phyloP scores from a whole-genome alignment of 306 rosid species.

The Vigna trinervia region DNA sequence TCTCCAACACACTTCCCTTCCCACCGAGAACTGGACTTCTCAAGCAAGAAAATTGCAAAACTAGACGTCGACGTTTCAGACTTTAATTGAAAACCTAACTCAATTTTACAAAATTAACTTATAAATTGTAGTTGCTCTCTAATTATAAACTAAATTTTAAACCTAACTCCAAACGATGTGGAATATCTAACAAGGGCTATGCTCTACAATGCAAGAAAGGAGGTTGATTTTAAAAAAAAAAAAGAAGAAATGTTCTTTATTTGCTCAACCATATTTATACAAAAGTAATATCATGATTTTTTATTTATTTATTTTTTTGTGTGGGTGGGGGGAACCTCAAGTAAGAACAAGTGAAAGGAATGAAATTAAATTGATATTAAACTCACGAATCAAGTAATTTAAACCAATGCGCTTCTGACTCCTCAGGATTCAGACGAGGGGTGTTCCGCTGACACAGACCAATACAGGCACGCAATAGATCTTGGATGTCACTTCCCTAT shows the following conservation, averaged over 20 bases:
- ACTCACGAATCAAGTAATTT: slow-evolving; percentile 95
- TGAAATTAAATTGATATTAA: slow-evolving; percentile 33
- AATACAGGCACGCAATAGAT: slow-evolving; percentile 79
- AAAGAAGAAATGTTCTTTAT: not conserved
- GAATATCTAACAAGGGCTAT: not conserved
- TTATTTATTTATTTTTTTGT: not conserved
- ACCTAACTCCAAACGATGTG: no score
- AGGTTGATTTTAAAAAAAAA: not conserved
- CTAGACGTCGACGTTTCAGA: no score
- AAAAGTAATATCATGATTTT: slow-evolving; percentile 23
- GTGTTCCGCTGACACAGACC: slow-evolving; percentile 97
- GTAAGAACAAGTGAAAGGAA: slow-evolving; percentile 24
- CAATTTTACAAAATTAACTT: no score
- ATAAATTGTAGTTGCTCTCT: no score
- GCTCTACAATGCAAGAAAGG: slow-evolving; percentile 3
- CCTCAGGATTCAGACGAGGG: slow-evolving; percentile 94
- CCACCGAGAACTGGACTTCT: no score
- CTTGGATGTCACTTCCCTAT: slow-evolving; percentile 68
- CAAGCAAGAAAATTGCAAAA: no score
- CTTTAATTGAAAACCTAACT: no score
- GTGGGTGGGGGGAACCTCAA: not conserved
- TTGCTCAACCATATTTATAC: not conserved
- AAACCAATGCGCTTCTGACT: slow-evolving; percentile 95
- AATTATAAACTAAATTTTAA: no score
- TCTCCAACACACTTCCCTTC: no score